Evolutionary conservation across 768 basidiomycete genomes (phyloP), one percentile per base, ranked within the genome.

Genomic region (Boletus rubescentipes): DNA sequence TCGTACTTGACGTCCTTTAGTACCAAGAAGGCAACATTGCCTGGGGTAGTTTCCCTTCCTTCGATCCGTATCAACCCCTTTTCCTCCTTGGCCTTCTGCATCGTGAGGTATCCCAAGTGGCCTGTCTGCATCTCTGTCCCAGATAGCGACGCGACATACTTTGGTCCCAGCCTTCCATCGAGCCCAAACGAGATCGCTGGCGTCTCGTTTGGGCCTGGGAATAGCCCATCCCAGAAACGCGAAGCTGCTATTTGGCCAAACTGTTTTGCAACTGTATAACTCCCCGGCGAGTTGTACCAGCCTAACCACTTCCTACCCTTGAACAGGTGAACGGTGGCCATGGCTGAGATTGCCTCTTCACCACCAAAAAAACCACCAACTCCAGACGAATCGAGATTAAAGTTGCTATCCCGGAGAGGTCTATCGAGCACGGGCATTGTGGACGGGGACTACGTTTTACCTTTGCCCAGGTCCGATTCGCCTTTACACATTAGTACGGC

Each of bases 251-350:
- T 30, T 26, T 63, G 62, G 12, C 68, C 69, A 20, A 69, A 73
- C 15, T 47, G 59, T 47, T 67, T 73, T 4, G 71, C 72, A 20
- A 74, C 48, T 1, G 57, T 63, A 23, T 71, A 72, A 49, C 72
- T 70, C 12, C 72, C 72, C 0, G 73, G 72, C 8, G 71, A 70
- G 40, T 73, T 74, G 47, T 74, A 71, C 68, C 67, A 73, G 8
- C 73, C 72, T 3, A 73, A 35, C 69, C 67, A 74, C 46, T 31
- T 63, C 59, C 71, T 61, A 2, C 67, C 69, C 20, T 55, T 30
- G 55, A 65, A 70, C 2, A 73, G 37, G 46, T 73, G 72, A 2
- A 73, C 65, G 31, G 68, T 65, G 9, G 68, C 60, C 71, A 74
- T 73, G 23, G 72, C 72, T 20, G 73, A 62, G 23, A 74, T 62